Conservation (phyloP, 768 basidiomycete genomes). For the Calvatia gigantea region DNA sequence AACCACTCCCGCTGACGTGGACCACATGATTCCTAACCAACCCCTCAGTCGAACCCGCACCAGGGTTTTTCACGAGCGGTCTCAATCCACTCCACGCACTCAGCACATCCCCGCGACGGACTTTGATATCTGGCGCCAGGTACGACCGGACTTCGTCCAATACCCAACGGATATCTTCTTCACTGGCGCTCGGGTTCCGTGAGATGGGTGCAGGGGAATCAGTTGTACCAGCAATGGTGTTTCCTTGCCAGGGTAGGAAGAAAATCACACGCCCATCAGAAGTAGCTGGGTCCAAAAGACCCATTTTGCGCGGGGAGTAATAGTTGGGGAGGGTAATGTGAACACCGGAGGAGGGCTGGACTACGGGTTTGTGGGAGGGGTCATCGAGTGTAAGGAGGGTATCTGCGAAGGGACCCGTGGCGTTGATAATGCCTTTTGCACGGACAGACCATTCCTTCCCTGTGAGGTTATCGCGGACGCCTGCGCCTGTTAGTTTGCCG, state of each 20-base stretch:
- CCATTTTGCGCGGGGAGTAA: slow-evolving; percentile 94
- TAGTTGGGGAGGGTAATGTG: slow-evolving; percentile 98
- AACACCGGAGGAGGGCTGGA: slow-evolving; percentile 88
- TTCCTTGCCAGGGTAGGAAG: slow-evolving; percentile 98
- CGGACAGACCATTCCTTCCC: slow-evolving; percentile 80
- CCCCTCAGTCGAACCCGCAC: slow-evolving; percentile 66
- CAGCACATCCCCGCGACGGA: slow-evolving; percentile 90
- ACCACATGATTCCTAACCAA: slow-evolving; percentile 94
- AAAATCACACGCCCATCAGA: slow-evolving; percentile 98
- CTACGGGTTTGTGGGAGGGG: slow-evolving; percentile 76
- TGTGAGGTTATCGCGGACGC: slow-evolving; percentile 77
- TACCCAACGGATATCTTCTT: slow-evolving; percentile 97
- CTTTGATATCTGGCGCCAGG: slow-evolving; percentile 88
- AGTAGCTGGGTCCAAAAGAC: slow-evolving; percentile 91
- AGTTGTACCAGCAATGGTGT: slow-evolving; percentile 96
- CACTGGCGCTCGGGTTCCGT: slow-evolving; percentile 73
- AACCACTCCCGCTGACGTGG: slow-evolving; percentile 71
- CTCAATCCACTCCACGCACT: slow-evolving; percentile 93
- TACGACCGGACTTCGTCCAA: slow-evolving; percentile 90
- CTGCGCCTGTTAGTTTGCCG: slow-evolving; percentile 70
- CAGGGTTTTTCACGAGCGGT: slow-evolving; percentile 84
- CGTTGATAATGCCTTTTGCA: slow-evolving; percentile 92
- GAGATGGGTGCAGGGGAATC: slow-evolving; percentile 76
- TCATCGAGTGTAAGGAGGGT: slow-evolving; percentile 79
- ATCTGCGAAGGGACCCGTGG: slow-evolving; percentile 94